Conservation (phyloP, 2,329 filamentous ascomycete species). For the Onygenales sp. region DNA sequence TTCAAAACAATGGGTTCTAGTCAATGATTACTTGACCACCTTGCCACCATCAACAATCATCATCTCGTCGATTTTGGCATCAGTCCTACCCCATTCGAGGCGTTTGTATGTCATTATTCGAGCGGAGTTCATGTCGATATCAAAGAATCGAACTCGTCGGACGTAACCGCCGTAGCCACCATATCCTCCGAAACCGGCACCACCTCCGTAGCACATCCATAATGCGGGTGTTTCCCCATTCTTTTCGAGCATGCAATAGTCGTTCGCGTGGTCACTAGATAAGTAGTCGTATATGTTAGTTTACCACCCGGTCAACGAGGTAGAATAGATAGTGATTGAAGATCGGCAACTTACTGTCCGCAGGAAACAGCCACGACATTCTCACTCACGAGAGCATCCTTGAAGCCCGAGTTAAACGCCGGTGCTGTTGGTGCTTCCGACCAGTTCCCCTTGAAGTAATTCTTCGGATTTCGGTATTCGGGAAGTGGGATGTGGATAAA, state of each 20-base stretch:
- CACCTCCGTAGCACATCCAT: slow-evolving; percentile 98
- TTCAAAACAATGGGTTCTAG: neutral
- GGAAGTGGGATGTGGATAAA: slow-evolving; percentile 97
- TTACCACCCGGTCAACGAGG: too few relatives aligned
- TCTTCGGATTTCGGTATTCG: slow-evolving; percentile 61
- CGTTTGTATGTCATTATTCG: slow-evolving; percentile 89
- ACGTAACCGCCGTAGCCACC: slow-evolving; percentile 81
- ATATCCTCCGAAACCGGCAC: slow-evolving; percentile 87
- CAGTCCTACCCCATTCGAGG: slow-evolving; percentile 56
- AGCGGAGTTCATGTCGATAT: slow-evolving; percentile 84
- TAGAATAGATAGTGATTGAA: too few relatives aligned
- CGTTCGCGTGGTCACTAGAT: slow-evolving; percentile 79
- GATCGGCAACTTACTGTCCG: slow-evolving; percentile 59
- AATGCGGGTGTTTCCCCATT: slow-evolving; percentile 53
- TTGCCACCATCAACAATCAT: slow-evolving; percentile 52
- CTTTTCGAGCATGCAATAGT: slow-evolving; percentile 73
- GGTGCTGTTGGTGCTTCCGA: slow-evolving; percentile 81
- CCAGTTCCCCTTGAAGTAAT: slow-evolving; percentile 60
- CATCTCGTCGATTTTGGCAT: slow-evolving; percentile 47
- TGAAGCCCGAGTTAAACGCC: slow-evolving; percentile 83
- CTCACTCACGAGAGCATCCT: slow-evolving; percentile 76
- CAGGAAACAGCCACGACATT: slow-evolving; percentile 80
- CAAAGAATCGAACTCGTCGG: slow-evolving; percentile 77
- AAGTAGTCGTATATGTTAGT: neutral
- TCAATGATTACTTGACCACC: slow-evolving; percentile 29